Evolutionary conservation across 2,329 filamentous ascomycete genomes (phyloP), one percentile per base, ranked within the genome.

Genomic region (Cladosporium sp.): DNA sequence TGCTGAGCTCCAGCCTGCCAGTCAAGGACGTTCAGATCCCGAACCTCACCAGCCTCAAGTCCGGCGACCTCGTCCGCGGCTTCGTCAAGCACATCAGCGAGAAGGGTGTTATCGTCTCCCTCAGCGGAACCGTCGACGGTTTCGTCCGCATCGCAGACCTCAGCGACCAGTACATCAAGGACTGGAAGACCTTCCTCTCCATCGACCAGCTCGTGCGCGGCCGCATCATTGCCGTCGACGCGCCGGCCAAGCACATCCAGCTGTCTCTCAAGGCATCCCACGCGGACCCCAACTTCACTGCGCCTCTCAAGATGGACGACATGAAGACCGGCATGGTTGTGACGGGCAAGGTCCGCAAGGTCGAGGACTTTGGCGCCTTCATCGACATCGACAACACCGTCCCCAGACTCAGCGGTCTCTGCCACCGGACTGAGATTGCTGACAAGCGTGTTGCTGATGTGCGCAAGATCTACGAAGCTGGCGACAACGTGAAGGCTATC

Each of bases 351-450:
- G 83, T 98, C 52, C 85, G 91, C 62, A 95, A 95, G 70, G 90
- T 97, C 2, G 89, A 95, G 65, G 87, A 95, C 32, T 98, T 91
- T 67, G 93, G 93, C 59, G 92, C 92, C 4, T 98, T 98, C 68
- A 87, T 98, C 61, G 82, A 95, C 41, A 76, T 98, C 16, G 89
- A 96, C 68, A 84, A 86, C 55, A 95, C 91, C 4, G 63, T 64
- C 34, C 78, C 82, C 52, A 95, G 95, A 61, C 83, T 98, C 57
- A 95, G 92, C 61, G 93, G 93, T 56, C 79, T 98, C 9, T 97
- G 92, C 68, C 93, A 98, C 69, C 83, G 87, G 57, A 92, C 84
- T 58, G 86, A 98, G 68, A 90, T 98, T 79, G 91, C 93, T 0
- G 89, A 95, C 59, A 84, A 85, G 61, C 74, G 79, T 4, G 84